phyloP scores from a whole-genome alignment of 768 basidiomycete species.

The Termitomyces sp. region DNA sequence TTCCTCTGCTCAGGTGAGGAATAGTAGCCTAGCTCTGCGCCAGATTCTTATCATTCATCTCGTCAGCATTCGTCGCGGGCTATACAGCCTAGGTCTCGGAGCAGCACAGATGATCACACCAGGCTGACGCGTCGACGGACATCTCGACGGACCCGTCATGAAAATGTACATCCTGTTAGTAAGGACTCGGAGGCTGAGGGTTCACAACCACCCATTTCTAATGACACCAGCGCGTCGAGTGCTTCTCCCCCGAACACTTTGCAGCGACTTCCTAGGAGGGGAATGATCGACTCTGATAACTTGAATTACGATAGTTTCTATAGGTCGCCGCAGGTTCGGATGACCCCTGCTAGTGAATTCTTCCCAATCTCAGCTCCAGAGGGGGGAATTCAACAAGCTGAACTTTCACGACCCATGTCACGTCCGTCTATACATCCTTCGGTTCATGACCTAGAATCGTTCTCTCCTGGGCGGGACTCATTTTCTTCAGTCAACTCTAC shows the following conservation, averaged over 20 bases:
- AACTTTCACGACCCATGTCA: background rate
- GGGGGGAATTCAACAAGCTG: background rate
- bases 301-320: background rate
- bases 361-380: background rate
- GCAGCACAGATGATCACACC: background rate
- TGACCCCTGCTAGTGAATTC: background rate
- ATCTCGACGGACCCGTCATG: background rate
- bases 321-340: background rate
- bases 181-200: background rate
- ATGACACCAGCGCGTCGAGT: background rate
- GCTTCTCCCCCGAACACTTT: background rate
- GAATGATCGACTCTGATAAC: too few relatives aligned
- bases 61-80: background rate
- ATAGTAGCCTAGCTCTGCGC: background rate
- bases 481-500: background rate
- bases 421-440: background rate
- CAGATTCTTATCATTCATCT: background rate
- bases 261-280: background rate
- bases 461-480: background rate
- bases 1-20: background rate
- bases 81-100: background rate
- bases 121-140: background rate
- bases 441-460: background rate
- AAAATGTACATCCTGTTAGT: background rate
- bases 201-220: background rate